Percentiles rank a stretch among this genome's conserved stretches.
phyloP scores from a whole-genome alignment of 768 basidiomycete species.

The Cystofilobasidium ferigula region DNA sequence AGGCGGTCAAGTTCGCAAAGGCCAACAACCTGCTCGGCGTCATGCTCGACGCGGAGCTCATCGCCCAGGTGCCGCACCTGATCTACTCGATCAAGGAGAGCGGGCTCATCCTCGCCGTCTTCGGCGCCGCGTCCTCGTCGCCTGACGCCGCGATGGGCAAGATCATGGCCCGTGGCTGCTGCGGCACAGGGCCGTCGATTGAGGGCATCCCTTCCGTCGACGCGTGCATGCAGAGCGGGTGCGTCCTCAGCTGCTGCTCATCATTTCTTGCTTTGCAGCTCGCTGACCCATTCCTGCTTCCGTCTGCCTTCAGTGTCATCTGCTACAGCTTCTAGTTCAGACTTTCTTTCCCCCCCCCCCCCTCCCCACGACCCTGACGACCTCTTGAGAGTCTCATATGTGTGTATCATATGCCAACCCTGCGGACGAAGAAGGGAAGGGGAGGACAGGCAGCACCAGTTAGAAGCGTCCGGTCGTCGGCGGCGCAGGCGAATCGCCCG shows the following conservation, averaged over 20 bases:
- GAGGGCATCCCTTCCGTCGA: slow-evolving; percentile 26
- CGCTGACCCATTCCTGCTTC: background rate
- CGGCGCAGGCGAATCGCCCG: background rate
- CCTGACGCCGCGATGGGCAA: slow-evolving; percentile 28
- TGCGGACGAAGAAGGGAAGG: too few species aligned
- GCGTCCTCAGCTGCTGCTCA: background rate
- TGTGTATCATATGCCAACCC: too few species aligned
- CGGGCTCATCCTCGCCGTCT: slow-evolving; percentile 74
- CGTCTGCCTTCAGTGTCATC: background rate
- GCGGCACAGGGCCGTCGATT: slow-evolving; percentile 22
- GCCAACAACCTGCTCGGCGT: slow-evolving; percentile 86
- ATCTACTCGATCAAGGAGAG: slow-evolving; percentile 70
- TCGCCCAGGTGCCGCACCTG: slow-evolving; percentile 83
- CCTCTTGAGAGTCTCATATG: too few species aligned
- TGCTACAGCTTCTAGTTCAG: slow-evolving; percentile 15
- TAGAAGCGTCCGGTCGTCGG: background rate
- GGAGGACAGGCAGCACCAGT: too few species aligned
- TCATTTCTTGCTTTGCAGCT: background rate
- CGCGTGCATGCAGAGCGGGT: slow-evolving; percentile 27
- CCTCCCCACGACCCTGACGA: too few species aligned
- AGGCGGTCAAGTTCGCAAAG: slow-evolving; percentile 87
- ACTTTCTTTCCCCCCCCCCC: too few species aligned
- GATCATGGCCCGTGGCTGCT: slow-evolving; percentile 39
- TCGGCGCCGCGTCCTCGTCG: slow-evolving; percentile 51
- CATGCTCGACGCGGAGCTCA: slow-evolving; percentile 70